phyloP scores from a whole-genome alignment of 225 moss, liverwort and hornwort species.

The Pseudisothecium myosuroides region DNA sequence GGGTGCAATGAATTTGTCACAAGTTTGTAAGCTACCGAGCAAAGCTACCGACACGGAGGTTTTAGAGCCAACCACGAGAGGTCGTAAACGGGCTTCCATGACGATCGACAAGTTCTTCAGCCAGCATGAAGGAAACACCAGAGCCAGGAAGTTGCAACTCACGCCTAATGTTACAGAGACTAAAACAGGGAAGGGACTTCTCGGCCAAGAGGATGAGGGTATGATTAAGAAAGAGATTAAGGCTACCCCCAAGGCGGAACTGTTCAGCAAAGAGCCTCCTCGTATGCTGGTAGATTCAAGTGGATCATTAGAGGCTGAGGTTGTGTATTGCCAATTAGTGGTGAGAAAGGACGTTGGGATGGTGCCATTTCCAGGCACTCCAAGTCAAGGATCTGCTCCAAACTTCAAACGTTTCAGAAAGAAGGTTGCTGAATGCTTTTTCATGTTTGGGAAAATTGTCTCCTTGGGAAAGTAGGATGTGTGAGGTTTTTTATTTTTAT shows the following conservation, averaged over 20 bases:
- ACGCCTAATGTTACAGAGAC: conserved; percentile 1
- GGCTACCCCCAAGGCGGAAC: neutral
- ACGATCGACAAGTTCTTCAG: conserved; percentile 41
- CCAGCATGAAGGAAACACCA: conserved; percentile 13
- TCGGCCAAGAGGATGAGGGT: neutral
- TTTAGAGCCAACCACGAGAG: neutral
- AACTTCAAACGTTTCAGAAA: conserved; percentile 76
- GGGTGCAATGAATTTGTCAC: neutral
- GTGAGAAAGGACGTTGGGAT: conserved; percentile 14
- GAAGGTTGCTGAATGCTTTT: conserved; percentile 29
- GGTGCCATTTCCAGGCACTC: conserved; percentile 5
- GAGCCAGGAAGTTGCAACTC: conserved; percentile 12
- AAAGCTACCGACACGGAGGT: neutral
- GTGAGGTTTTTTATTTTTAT: neutral
- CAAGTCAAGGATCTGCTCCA: conserved; percentile 10
- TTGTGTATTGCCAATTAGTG: conserved; percentile 41
- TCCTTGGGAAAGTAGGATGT: neutral
- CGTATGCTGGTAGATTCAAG: neutral
- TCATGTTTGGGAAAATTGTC: neutral
- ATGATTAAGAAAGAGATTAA: neutral
- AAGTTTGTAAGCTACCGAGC: neutral
- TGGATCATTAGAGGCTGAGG: conserved; percentile 13
- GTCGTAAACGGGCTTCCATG: conserved; percentile 15
- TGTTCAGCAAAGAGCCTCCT: neutral
- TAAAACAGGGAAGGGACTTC: neutral